Evolutionary conservation across 768 basidiomycete species (phyloP).

Genomic region (Naganishia friedmannii): DNA sequence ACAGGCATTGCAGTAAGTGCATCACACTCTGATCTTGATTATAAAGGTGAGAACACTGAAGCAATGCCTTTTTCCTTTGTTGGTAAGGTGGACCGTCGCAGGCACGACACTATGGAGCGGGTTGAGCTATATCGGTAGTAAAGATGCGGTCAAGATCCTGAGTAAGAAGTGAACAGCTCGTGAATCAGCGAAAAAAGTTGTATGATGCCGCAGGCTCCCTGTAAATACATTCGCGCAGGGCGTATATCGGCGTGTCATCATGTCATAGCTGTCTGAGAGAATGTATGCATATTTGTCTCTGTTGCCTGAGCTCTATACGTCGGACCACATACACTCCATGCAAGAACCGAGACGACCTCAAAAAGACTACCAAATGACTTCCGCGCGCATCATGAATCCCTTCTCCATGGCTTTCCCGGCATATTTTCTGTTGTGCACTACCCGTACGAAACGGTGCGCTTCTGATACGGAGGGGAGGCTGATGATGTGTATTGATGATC

Average conservation of each 20-base stretch:
- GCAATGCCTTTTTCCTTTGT: neutral
- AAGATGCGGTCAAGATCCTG: conserved; percentile 33
- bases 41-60: neutral
- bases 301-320: neutral
- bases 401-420: neutral
- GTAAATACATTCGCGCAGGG: neutral
- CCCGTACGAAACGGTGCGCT: conserved; percentile 19
- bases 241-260: neutral
- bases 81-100: conserved; percentile 73
- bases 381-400: conserved; percentile 14
- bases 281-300: neutral
- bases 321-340: neutral
- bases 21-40: conserved; percentile 9
- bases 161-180: conserved; percentile 11
- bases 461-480: neutral
- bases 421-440: conserved; percentile 8
- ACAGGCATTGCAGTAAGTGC: conserved; percentile 69
- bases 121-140: conserved; percentile 51
- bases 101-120: conserved; percentile 91
- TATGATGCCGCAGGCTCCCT: neutral
- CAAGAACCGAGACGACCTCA: no score
- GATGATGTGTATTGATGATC: conserved; percentile 1
- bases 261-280: neutral
- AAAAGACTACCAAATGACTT: conserved; percentile 11
- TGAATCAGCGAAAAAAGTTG: neutral